Evolutionary conservation across 139 green algal genomes (phyloP).

Genomic region (Nannochloris sp.): DNA sequence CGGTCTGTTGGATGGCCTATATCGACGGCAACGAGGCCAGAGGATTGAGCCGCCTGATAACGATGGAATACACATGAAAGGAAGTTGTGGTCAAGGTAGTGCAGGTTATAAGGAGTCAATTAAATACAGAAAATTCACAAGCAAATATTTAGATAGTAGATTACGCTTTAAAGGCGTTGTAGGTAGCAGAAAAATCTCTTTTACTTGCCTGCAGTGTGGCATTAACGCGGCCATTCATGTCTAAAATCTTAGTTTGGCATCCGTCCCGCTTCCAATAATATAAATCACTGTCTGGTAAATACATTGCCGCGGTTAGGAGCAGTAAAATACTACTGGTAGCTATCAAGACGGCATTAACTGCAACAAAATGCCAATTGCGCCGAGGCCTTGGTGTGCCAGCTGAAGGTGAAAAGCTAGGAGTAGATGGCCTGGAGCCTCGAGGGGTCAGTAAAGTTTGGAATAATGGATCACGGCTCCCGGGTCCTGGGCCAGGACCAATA

Average conservation of each 20-base stretch:
- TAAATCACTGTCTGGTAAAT: neutral
- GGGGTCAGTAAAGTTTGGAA: neutral
- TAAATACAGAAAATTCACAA: too few relatives aligned
- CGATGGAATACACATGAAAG: too few relatives aligned
- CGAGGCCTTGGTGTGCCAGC: neutral
- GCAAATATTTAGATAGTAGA: too few relatives aligned
- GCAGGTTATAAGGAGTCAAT: too few relatives aligned
- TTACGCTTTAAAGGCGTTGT: neutral
- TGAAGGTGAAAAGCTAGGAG: neutral
- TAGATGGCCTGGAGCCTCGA: neutral
- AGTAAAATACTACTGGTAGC: neutral
- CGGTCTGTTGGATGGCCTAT: conserved; percentile 12
- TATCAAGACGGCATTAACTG: neutral
- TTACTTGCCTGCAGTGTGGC: neutral
- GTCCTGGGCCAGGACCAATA: too few relatives aligned
- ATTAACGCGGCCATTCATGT: neutral
- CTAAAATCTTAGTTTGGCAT: neutral
- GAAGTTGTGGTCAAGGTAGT: too few relatives aligned
- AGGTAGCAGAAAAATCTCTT: neutral
- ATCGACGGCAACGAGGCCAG: too few relatives aligned
- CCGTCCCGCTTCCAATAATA: neutral
- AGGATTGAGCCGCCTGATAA: too few relatives aligned
- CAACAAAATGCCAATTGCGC: neutral
- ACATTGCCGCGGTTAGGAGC: neutral
- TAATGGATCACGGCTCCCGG: neutral